Evolutionary conservation across 2,329 filamentous ascomycete species (phyloP).

Genomic region (Lithohypha guttulata): DNA sequence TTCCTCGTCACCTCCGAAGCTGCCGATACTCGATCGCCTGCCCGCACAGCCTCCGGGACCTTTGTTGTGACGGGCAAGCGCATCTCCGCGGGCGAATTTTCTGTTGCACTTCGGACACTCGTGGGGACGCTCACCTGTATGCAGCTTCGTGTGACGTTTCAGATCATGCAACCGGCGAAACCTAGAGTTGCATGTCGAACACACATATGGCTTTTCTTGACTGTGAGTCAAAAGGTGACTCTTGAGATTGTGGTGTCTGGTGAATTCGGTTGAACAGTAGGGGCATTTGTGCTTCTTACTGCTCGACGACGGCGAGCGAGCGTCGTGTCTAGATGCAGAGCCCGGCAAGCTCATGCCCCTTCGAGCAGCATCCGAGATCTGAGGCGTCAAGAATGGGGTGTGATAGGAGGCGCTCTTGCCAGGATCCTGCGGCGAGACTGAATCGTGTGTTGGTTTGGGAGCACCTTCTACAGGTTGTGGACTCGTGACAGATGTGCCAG

Average conservation of each 20-base stretch:
- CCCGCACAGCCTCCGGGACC: constrained; percentile 92
- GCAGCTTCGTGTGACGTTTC: constrained; percentile 91
- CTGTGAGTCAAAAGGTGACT: constrained; percentile 95
- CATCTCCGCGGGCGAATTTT: constrained; percentile 90
- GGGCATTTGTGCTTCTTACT: constrained; percentile 97
- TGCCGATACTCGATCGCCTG: constrained; percentile 72
- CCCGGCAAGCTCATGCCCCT: constrained; percentile 50
- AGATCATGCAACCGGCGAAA: constrained; percentile 89
- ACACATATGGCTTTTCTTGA: constrained; percentile 95
- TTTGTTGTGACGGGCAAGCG: constrained; percentile 87
- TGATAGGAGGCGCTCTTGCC: constrained; percentile 56
- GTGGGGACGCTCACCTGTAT: constrained; percentile 91
- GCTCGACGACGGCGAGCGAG: constrained; percentile 55
- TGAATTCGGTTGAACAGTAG: constrained; percentile 94
- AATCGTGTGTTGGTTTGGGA: constrained; percentile 25
- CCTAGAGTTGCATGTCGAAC: constrained; percentile 81
- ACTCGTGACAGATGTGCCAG: constrained; percentile 38
- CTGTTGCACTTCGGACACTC: constrained; percentile 90
- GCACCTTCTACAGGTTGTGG: constrained; percentile 37
- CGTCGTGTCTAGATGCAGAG: constrained; percentile 45
- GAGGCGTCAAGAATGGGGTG: constrained; percentile 41
- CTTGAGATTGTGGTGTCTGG: constrained; percentile 92
- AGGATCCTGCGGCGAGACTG: constrained; percentile 29
- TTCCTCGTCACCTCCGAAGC: constrained; percentile 71
- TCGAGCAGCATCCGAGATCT: constrained; percentile 39